Percentiles rank a stretch among this genome's conserved stretches.
Conservation (phyloP, 441 rosid species). For the Gossypium gossypioides region DNA sequence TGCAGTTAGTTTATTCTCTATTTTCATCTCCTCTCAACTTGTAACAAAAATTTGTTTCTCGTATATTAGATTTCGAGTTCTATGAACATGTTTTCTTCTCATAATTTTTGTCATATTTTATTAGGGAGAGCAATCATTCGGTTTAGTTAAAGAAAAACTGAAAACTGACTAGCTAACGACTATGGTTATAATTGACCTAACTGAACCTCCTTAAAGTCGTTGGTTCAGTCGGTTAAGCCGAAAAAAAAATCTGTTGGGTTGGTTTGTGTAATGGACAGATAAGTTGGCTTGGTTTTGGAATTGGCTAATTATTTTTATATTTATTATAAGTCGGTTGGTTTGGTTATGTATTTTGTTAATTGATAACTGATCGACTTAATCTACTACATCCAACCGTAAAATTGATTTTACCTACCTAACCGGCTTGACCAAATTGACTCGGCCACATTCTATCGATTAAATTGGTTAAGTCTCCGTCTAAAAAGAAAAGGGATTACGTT, state of each 20-base stretch:
- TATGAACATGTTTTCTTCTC: neutral
- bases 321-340: neutral
- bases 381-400: neutral
- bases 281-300: neutral
- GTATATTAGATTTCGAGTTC: neutral
- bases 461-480: neutral
- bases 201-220: neutral
- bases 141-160: neutral
- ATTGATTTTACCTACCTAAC: neutral
- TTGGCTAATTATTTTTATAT: neutral
- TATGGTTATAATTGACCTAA: neutral
- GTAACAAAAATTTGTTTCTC: neutral
- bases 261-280: neutral
- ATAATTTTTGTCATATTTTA: neutral
- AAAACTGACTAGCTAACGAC: neutral
- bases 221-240: neutral
- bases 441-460: neutral
- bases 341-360: neutral
- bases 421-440: neutral
- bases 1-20: neutral
- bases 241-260: neutral
- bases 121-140: neutral
- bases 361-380: neutral
- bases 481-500: neutral
- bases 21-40: neutral